These are phyloP conservation scores for Zygotorulaspora mrakii DNA, from an alignment of 1,139 yeast species.

Conservation along the genomic window DNA sequence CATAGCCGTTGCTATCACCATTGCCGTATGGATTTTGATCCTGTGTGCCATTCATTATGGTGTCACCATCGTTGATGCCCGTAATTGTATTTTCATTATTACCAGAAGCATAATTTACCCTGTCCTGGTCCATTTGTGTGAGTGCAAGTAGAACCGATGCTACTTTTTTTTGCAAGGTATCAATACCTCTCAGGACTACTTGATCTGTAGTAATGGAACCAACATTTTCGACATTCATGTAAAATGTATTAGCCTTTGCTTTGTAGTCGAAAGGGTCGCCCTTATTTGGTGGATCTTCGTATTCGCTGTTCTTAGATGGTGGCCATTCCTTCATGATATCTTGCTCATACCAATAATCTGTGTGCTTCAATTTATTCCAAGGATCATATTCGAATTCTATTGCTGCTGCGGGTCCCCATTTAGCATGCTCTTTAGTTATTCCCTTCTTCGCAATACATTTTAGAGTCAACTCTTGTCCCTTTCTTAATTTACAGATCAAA, in stretches of 20 bases:
- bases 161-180: conserved; percentile 80
- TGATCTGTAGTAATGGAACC: conserved; percentile 88
- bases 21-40: conserved; percentile 46
- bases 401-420: conserved; percentile 98
- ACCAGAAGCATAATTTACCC: conserved; percentile 48
- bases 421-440: conserved; percentile 96
- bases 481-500: conserved; percentile 81
- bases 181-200: conserved; percentile 78
- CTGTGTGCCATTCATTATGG: conserved; percentile 42
- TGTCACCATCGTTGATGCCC: conserved; percentile 39
- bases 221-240: conserved; percentile 86
- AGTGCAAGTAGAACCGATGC: conserved; percentile 86
- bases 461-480: conserved; percentile 84
- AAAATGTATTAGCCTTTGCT: conserved; percentile 77
- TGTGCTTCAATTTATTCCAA: conserved; percentile 95
- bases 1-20: conserved; percentile 29
- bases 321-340: conserved; percentile 94
- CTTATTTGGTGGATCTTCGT: conserved; percentile 93
- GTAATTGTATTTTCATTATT: conserved; percentile 25
- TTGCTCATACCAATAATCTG: conserved; percentile 95
- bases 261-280: conserved; percentile 82
- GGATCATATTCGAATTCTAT: conserved; percentile 98
- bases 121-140: conserved; percentile 50
- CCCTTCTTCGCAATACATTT: conserved; percentile 97
- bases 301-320: conserved; percentile 76